phyloP scores from a whole-genome alignment of 2,329 filamentous ascomycete genomes.

The Diaporthe citri region DNA sequence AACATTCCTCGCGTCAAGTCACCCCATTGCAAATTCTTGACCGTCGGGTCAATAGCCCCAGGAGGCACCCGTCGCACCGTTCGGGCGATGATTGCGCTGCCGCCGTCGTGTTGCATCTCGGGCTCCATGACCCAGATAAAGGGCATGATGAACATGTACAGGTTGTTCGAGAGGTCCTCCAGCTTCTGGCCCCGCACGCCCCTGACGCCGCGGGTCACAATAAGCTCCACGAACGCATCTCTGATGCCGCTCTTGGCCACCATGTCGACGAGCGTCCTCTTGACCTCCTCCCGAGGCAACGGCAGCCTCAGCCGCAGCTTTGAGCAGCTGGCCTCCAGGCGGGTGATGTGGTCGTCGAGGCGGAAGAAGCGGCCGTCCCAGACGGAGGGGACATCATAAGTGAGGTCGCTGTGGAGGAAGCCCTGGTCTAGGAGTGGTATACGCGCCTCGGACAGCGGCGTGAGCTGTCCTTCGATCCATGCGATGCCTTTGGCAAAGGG shows the following conservation, averaged over 20 bases:
- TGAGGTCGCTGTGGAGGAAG: constrained; percentile 64
- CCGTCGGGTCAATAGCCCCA: constrained; percentile 61
- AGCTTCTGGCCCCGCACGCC: constrained; percentile 53
- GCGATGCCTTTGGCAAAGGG: constrained; percentile 59
- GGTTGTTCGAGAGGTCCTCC: constrained; percentile 53
- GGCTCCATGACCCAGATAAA: constrained; percentile 66
- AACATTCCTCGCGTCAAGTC: constrained; percentile 59
- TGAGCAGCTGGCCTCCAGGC: constrained; percentile 57
- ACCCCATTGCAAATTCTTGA: constrained; percentile 66
- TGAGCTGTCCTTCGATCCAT: constrained; percentile 55
- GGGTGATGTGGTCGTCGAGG: constrained; percentile 61
- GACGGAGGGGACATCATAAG: constrained; percentile 64
- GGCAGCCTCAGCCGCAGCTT: constrained; percentile 61
- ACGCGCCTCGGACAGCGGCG: constrained; percentile 59
- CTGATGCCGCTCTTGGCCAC: constrained; percentile 58
- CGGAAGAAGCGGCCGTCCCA: constrained; percentile 67
- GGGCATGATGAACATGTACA: constrained; percentile 63
- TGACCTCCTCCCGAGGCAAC: constrained; percentile 54
- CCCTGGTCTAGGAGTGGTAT: constrained; percentile 65
- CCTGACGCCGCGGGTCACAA: constrained; percentile 62
- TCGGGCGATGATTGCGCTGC: constrained; percentile 57
- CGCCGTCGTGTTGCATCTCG: constrained; percentile 54
- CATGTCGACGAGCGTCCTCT: constrained; percentile 58
- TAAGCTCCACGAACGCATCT: constrained; percentile 64
- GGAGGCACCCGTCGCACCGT: constrained; percentile 60